These are phyloP conservation scores for Ascochyta pisi DNA, from an alignment of 2,329 filamentous ascomycete genomes.

Conservation along the genomic window DNA sequence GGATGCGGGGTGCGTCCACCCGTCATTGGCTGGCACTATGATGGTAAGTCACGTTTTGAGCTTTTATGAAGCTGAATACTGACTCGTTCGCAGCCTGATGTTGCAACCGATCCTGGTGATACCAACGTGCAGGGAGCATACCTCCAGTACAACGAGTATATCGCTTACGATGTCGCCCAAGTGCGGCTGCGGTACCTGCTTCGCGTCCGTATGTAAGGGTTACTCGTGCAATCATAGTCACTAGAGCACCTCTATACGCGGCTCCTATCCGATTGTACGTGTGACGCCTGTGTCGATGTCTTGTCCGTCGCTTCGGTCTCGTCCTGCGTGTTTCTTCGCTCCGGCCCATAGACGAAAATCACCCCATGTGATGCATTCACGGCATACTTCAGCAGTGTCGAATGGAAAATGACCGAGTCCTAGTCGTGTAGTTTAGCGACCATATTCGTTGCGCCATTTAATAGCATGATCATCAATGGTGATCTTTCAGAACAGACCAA, in stretches of 20 bases:
- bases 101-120: slow-evolving; percentile 51
- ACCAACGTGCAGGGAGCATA: slow-evolving; percentile 57
- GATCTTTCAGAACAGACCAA: slow-evolving; percentile 8
- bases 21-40: slow-evolving; percentile 68
- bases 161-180: slow-evolving; percentile 73
- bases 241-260: neutral
- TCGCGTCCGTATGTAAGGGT: slow-evolving; percentile 55
- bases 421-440: neutral
- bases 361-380: neutral
- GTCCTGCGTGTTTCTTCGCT: neutral
- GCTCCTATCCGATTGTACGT: neutral
- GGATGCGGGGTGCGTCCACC: slow-evolving; percentile 72
- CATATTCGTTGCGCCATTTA: neutral
- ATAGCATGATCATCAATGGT: neutral
- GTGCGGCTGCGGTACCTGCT: slow-evolving; percentile 74
- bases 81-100: slow-evolving; percentile 32
- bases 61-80: slow-evolving; percentile 1
- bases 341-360: neutral
- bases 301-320: neutral
- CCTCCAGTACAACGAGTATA: slow-evolving; percentile 76
- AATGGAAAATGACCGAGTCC: neutral
- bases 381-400: neutral
- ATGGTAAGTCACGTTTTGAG: slow-evolving; percentile 63
- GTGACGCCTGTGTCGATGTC: neutral
- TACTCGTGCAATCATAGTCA: neutral